Percentiles rank a stretch among this genome's conserved stretches.
Evolutionary conservation across 2,329 filamentous ascomycete species (phyloP).

Genomic region (Phialophora chinensis): DNA sequence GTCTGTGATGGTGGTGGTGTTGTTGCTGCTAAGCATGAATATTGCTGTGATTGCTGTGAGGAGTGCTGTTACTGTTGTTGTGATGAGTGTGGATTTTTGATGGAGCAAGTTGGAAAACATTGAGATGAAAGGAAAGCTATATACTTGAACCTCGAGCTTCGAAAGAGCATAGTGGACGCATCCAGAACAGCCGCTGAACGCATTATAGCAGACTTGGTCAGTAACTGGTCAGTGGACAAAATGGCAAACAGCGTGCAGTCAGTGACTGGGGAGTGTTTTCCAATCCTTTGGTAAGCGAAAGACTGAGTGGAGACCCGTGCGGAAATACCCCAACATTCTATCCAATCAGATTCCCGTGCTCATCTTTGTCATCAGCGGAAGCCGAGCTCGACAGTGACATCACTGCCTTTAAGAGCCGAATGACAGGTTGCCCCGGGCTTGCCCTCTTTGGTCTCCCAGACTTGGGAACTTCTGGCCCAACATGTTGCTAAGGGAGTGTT

Average conservation of each 20-base stretch:
- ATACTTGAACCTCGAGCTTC: constrained; percentile 36
- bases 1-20: constrained; percentile 11
- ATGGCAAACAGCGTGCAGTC: constrained; percentile 6
- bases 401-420: not conserved
- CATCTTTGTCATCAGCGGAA: constrained; percentile 6
- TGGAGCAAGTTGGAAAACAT: constrained; percentile 33
- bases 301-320: not conserved
- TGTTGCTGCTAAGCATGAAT: constrained; percentile 34
- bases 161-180: constrained; percentile 31
- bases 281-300: constrained; percentile 35
- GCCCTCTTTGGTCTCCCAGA: constrained; percentile 7
- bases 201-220: constrained; percentile 32
- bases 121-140: constrained; percentile 28
- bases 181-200: constrained; percentile 26
- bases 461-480: not conserved
- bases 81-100: constrained; percentile 35
- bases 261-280: constrained; percentile 24
- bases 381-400: constrained; percentile 5
- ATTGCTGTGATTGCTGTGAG: constrained; percentile 32
- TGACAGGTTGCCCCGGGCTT: not conserved
- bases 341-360: not conserved
- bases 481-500: constrained; percentile 4
- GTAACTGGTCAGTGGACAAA: constrained; percentile 9
- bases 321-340: not conserved
- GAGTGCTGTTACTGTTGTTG: constrained; percentile 31